Conservation (phyloP, 352 stramenopile genomes). For the Albugo candida region DNA sequence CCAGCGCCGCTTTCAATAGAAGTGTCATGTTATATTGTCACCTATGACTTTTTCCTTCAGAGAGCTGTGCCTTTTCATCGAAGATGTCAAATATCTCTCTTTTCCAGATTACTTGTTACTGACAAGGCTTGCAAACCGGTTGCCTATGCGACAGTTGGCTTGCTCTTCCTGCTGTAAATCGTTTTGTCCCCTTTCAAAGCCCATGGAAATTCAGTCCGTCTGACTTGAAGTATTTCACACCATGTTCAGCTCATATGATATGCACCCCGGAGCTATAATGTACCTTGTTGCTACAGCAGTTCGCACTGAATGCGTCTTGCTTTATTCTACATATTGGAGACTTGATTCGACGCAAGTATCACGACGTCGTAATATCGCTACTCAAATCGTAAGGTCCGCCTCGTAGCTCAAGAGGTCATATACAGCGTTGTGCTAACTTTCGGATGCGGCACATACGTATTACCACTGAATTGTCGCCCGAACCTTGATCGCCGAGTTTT, state of each 20-base stretch:
- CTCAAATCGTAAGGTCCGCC: conserved; percentile 91
- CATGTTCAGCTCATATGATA: conserved; percentile 91
- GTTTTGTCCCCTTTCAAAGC: conserved; percentile 84
- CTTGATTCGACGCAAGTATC: no score
- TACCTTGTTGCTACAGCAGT: no score
- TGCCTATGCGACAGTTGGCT: no score
- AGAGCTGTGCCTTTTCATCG: no score
- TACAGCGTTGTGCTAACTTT: conserved; percentile 90
- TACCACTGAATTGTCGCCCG: conserved; percentile 61
- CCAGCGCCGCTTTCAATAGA: no score
- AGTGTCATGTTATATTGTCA: no score
- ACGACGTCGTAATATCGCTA: conserved; percentile 88
- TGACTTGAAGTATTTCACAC: conserved; percentile 85
- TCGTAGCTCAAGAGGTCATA: conserved; percentile 85
- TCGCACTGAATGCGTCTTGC: no score
- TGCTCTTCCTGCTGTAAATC: conserved; percentile 48
- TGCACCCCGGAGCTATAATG: conserved; percentile 89
- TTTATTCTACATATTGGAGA: no score
- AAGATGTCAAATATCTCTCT: no score
- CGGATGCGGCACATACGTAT: conserved; percentile 65
- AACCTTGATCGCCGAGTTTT: conserved; percentile 81
- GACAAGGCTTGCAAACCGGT: no score
- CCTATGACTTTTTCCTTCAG: no score
- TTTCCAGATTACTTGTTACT: no score
- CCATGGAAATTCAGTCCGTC: conserved; percentile 81